Conservation (phyloP, 2,329 filamentous ascomycete genomes). For the Neurospora crassa region DNA sequence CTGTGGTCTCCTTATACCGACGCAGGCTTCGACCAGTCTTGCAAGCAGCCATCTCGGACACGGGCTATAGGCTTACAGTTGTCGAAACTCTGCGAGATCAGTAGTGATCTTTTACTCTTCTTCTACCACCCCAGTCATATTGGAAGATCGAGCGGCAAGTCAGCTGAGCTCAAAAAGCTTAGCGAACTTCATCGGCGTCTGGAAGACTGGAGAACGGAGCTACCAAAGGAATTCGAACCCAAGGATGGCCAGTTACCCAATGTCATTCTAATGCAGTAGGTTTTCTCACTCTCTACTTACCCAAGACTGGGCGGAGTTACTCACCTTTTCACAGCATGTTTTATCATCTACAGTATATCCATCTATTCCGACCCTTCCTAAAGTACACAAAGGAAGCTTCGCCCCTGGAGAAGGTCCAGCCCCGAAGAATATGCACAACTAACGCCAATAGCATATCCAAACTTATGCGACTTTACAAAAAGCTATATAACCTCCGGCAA, state of each 20-base stretch:
- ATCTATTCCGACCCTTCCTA: slow-evolving; percentile 89
- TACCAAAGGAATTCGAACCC: slow-evolving; percentile 80
- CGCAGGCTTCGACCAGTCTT: slow-evolving; percentile 60
- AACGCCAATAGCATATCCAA: slow-evolving; percentile 87
- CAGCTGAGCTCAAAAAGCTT: slow-evolving; percentile 81
- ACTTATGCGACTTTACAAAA: slow-evolving; percentile 87
- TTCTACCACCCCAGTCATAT: slow-evolving; percentile 80
- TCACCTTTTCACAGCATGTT: slow-evolving; percentile 64
- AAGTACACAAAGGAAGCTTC: slow-evolving; percentile 78
- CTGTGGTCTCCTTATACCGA: slow-evolving; percentile 87
- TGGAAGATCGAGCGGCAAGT: slow-evolving; percentile 58
- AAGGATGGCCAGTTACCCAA: slow-evolving; percentile 84
- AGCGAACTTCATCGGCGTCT: slow-evolving; percentile 84
- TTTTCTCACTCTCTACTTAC: background rate
- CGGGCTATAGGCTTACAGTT: slow-evolving; percentile 75
- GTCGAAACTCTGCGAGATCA: slow-evolving; percentile 81
- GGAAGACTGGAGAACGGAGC: slow-evolving; percentile 76
- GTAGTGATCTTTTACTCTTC: slow-evolving; percentile 75
- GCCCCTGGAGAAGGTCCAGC: slow-evolving; percentile 77
- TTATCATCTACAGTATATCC: slow-evolving; percentile 89
- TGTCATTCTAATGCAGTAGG: slow-evolving; percentile 75
- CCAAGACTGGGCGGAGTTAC: background rate
- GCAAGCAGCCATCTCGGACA: slow-evolving; percentile 72
- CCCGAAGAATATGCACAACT: slow-evolving; percentile 81
- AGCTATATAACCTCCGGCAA: slow-evolving; percentile 79